A percentile compares a stretch with the other conserved stretches of the same genome.
These are phyloP conservation scores for Tilletia indica DNA, from an alignment of 1,284 basidiomycete species.

Conservation along the genomic window DNA sequence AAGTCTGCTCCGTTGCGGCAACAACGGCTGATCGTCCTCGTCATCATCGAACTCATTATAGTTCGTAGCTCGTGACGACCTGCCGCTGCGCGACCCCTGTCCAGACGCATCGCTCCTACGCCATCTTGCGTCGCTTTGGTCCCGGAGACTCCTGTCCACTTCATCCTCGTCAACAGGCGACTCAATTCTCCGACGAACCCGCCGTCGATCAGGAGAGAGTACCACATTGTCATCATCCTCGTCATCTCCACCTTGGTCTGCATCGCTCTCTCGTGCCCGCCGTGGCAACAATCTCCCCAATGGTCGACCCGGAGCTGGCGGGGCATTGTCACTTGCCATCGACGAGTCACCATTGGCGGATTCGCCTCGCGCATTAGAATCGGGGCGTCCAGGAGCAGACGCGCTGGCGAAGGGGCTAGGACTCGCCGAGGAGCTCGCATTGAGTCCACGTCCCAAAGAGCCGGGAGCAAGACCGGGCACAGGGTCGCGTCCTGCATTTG, in stretches of 20 bases:
- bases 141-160: neutral
- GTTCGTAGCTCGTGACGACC: neutral
- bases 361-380: no score
- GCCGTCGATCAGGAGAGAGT: neutral
- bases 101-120: neutral
- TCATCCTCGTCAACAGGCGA: neutral
- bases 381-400: no score
- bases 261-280: neutral
- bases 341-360: no score
- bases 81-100: neutral
- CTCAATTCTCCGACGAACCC: neutral
- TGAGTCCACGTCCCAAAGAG: no score
- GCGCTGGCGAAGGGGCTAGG: no score
- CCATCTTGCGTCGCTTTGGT: neutral
- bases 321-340: neutral
- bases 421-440: no score
- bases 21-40: neutral
- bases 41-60: neutral
- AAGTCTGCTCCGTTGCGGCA: neutral
- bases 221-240: slow-evolving; percentile 6
- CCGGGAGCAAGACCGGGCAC: no score
- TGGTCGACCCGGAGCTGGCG: neutral
- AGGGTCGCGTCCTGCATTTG: no score
- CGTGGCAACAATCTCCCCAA: neutral
- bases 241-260: neutral